Base-by-base conservation (phyloP, 2,329 filamentous ascomycete genomes). In the Talaromyces islandicus region DNA sequence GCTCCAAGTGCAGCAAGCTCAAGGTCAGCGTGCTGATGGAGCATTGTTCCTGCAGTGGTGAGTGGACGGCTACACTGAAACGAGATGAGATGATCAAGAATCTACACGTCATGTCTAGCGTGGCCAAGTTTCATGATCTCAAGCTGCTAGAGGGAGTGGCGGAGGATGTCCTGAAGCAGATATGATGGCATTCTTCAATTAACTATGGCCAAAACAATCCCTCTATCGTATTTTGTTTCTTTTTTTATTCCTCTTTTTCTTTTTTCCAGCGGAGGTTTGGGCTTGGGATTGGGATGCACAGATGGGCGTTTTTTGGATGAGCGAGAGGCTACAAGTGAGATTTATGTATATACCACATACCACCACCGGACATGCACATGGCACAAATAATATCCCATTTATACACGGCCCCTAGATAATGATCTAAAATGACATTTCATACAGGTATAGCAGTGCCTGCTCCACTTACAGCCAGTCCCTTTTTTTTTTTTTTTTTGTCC, bases 1-100 rank as follows among this genome's bases (percentile, higher is more conserved):
- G 94, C 72, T 85, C 83, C 32, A 91, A 91, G 66, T 87, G 85
- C 67, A 74, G 73, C 48, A 68, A 77, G 4, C 75, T 96, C 43
- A 81, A 91, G 70, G 82, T 90, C 46, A 97, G 96, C 72, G 93
- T 97, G 69, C 95, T 97, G 68, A 92, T 94, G 87, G 93, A 97
- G 73, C 92, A 97, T 75, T 99, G 95, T 75, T 89, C 88, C 11
- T 99, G 94, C 79, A 91, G 90, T 63, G 94, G 94, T 3, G 83
- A 84, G 61, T 99, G 94, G 94, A 83, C 81, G 19, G 85, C 85
- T 65, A 90, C 86, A 21, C 81, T 92, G 62, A 83, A 87, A 66
- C 81, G 83, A 64, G 85, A 83, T 30, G 89, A 89, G 29, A 78
- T 93, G 27, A 75, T 84, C 69, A 84, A 80, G 71, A 83, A 79